Evolutionary conservation across 148 eudicot species (phyloP).

Genomic region (Limonium bicolor): DNA sequence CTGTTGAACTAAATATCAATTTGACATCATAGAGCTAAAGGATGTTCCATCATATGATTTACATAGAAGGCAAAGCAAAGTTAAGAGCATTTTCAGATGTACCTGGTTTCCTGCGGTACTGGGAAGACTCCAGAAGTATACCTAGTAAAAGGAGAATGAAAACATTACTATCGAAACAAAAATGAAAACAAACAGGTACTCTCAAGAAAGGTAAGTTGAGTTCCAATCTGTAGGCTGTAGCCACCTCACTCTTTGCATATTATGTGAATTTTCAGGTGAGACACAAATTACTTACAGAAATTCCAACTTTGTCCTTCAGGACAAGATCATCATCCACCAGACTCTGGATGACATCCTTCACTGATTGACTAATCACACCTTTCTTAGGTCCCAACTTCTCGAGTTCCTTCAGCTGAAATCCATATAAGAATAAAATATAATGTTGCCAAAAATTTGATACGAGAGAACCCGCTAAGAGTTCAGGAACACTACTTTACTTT

Average conservation of each 20-base stretch:
- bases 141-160: constrained; percentile 25
- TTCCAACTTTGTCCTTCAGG: constrained; percentile 88
- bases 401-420: constrained; percentile 85
- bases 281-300: constrained; percentile 64
- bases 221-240: too few relatives aligned
- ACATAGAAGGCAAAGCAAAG: neutral
- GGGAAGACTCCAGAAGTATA: constrained; percentile 98
- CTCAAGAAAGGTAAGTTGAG: too few relatives aligned
- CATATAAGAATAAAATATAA: too few relatives aligned
- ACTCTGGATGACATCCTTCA: constrained; percentile 90
- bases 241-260: too few relatives aligned
- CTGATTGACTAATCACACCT: constrained; percentile 93
- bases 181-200: neutral
- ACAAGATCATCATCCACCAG: constrained; percentile 98
- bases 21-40: neutral
- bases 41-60: neutral
- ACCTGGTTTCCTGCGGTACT: constrained; percentile 99
- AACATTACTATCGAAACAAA: constrained; percentile 1
- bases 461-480: too few relatives aligned
- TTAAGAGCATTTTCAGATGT: constrained; percentile 5
- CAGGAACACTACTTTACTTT: too few relatives aligned
- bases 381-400: constrained; percentile 95
- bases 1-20: constrained; percentile 20
- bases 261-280: too few relatives aligned
- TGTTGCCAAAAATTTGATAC: too few relatives aligned